Percentiles rank a stretch among this genome's conserved stretches.
These are phyloP conservation scores for Conticribra weissflogii DNA, from an alignment of 108 stramenopile genomes.

Conservation along the genomic window DNA sequence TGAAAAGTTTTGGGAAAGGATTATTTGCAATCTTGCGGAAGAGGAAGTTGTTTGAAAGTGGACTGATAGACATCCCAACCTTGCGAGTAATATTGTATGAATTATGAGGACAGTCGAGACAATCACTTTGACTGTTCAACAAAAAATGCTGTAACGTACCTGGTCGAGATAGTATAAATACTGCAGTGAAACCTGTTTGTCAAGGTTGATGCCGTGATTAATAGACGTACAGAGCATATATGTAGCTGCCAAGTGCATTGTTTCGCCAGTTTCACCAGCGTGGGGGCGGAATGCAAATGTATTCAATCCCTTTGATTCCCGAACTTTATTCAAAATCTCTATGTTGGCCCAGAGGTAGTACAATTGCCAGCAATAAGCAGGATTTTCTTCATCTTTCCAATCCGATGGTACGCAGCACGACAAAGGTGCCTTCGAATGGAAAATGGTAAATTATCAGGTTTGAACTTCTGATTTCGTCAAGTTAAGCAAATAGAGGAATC, in stretches of 20 bases:
- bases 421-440: slow-evolving; percentile 62
- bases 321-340: slow-evolving; percentile 88
- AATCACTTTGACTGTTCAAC: background rate
- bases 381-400: slow-evolving; percentile 88
- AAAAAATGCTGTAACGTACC: slow-evolving; percentile 39
- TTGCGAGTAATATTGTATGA: background rate
- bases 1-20: slow-evolving; percentile 93
- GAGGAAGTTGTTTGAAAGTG: slow-evolving; percentile 98
- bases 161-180: slow-evolving; percentile 98
- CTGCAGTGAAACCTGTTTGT: slow-evolving; percentile 93
- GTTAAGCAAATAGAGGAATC: background rate
- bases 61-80: slow-evolving; percentile 90
- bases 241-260: slow-evolving; percentile 96
- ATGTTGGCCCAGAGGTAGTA: slow-evolving; percentile 96
- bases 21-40: slow-evolving; percentile 94
- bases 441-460: too few relatives aligned
- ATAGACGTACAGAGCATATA: slow-evolving; percentile 94
- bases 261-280: slow-evolving; percentile 96
- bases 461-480: too few relatives aligned
- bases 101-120: too few relatives aligned
- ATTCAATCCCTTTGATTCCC: slow-evolving; percentile 86
- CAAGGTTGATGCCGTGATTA: slow-evolving; percentile 98
- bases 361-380: slow-evolving; percentile 91
- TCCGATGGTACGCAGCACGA: slow-evolving; percentile 61
- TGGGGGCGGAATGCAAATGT: slow-evolving; percentile 95